Conservation (phyloP, 1,139 yeast genomes). For the Geotrichum reessii region DNA sequence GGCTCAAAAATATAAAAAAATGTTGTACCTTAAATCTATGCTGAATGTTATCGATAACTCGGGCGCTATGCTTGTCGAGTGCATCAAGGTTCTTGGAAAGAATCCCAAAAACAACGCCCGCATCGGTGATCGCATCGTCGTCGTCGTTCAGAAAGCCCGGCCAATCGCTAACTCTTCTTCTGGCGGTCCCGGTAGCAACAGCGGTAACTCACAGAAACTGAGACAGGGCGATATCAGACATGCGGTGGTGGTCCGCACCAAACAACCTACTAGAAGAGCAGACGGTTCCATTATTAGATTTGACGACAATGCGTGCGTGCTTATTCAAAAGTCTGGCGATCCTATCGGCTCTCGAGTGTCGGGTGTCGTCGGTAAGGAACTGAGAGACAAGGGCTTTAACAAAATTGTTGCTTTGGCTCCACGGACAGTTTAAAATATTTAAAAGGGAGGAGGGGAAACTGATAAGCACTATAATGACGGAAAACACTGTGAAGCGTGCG, state of each 20-base stretch:
- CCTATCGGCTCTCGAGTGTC: slow-evolving; percentile 93
- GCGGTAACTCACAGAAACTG: slow-evolving; percentile 55
- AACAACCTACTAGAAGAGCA: slow-evolving; percentile 73
- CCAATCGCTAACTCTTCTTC: slow-evolving; percentile 55
- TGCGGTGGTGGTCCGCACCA: slow-evolving; percentile 92
- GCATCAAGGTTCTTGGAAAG: slow-evolving; percentile 90
- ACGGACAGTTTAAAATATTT: slow-evolving; percentile 52
- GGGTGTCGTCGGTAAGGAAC: slow-evolving; percentile 87
- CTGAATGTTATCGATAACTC: slow-evolving; percentile 89
- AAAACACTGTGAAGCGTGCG: not conserved
- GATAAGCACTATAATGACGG: not conserved
- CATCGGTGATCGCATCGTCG: slow-evolving; percentile 79
- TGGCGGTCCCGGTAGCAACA: slow-evolving; percentile 29
- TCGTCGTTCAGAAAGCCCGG: slow-evolving; percentile 88
- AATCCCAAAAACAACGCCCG: slow-evolving; percentile 77
- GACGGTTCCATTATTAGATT: slow-evolving; percentile 86
- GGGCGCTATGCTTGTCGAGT: slow-evolving; percentile 92
- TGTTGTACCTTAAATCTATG: slow-evolving; percentile 87
- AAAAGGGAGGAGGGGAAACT: not conserved
- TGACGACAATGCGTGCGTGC: slow-evolving; percentile 96
- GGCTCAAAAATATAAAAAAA: too few relatives aligned
- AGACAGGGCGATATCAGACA: slow-evolving; percentile 94
- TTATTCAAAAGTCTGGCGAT: slow-evolving; percentile 85
- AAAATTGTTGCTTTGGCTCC: slow-evolving; percentile 91
- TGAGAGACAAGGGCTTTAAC: slow-evolving; percentile 75